Evolutionary conservation across 2,329 filamentous ascomycete species (phyloP), one percentile per base, ranked within the genome.

Genomic region (Hymenoscyphus scutula): DNA sequence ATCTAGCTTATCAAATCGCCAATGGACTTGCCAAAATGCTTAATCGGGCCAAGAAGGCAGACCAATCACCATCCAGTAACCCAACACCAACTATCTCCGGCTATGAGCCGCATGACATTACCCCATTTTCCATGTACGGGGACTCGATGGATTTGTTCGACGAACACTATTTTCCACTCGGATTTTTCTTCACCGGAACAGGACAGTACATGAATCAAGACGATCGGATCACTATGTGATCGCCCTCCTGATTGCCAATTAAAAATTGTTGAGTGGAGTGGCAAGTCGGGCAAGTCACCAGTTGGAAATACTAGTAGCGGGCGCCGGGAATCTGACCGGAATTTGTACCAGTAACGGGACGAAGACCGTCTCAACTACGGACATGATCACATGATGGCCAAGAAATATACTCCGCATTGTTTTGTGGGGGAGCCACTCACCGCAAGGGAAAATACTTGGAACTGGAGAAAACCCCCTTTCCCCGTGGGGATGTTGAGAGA

Each of bases 1-100:
- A 77, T 62, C 68, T 77, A 7, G 66, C 76, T 23, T 71, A 73
- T 59, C 75, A 77, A 59, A 77, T 76, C n/a, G 75, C 75, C 3
- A 69, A 59, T 5, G 76, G 75, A 0, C 65, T 77, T 0, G 71
- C 71, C 51, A 76, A 76, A 66, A 76, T 77, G 75, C 65, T 77
- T 29, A 65, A 60, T 23, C 56, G 65, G 6, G 61, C 64, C 53
- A 62, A 58, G 13, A 51, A 15, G 8, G 29, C 19, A 15, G 56
- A 48, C n/a, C 56, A 58, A 19, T 23, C 30, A 8, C 27, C 19
- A 32, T 27, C 37, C 34, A 38, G 55, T 15, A 38, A 57, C 34
- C 25, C 55, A 29, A 32, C 55, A 29, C 19, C 32, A 11, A 17
- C n/a, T 15, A 23, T 58, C 17, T 25, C 17, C 13, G 15, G 27